Conservation (phyloP, 768 basidiomycete genomes). For the Porphyrellus cyaneotinctus region DNA sequence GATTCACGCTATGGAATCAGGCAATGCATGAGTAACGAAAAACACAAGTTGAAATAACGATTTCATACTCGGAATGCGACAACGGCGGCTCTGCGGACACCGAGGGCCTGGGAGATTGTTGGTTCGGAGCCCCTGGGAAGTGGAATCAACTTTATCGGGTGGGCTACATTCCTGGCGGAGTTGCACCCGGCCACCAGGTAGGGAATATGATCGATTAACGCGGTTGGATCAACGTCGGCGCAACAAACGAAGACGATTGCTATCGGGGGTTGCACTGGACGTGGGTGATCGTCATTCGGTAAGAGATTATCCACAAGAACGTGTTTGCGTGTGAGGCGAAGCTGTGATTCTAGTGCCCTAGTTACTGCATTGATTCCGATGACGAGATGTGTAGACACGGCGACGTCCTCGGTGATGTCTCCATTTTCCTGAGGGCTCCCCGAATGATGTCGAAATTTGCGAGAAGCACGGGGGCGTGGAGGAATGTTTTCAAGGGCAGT, state of each 20-base stretch:
- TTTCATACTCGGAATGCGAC: constrained; percentile 62
- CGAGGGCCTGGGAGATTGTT: constrained; percentile 55
- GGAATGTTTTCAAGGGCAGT: constrained; percentile 49
- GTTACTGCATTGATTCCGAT: constrained; percentile 83
- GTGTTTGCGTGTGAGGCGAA: constrained; percentile 30
- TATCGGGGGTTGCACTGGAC: constrained; percentile 11
- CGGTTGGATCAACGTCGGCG: constrained; percentile 69
- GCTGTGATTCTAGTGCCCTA: constrained; percentile 60
- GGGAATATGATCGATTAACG: constrained; percentile 71
- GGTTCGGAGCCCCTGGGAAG: constrained; percentile 66
- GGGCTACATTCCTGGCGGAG: constrained; percentile 32
- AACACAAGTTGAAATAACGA: not conserved
- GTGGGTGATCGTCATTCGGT: not conserved
- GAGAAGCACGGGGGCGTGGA: constrained; percentile 28
- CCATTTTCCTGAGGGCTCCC: constrained; percentile 10
- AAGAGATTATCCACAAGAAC: not conserved
- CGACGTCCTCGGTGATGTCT: constrained; percentile 26
- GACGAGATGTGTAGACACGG: constrained; percentile 37
- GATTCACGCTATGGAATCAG: constrained; percentile 35
- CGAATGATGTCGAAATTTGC: constrained; percentile 6
- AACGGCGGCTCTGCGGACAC: constrained; percentile 61
- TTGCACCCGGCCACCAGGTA: constrained; percentile 77
- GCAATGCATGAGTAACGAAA: constrained; percentile 4
- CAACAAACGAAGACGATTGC: constrained; percentile 63
- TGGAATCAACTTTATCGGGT: constrained; percentile 53